phyloP scores from a whole-genome alignment of 2,329 filamentous ascomycete genomes.

The Penicillium hordei region DNA sequence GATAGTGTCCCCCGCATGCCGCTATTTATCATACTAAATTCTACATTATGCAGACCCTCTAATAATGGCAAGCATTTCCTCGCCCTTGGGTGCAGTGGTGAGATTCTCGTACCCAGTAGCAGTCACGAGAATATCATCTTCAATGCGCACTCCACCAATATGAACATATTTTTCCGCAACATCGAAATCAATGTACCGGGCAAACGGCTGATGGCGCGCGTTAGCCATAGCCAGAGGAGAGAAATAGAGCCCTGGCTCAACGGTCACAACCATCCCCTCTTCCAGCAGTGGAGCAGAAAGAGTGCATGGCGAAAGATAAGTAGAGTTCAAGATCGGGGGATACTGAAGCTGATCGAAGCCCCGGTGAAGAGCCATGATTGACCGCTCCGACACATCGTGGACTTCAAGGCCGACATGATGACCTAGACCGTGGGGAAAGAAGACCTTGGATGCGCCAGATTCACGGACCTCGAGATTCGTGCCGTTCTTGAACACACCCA shows the following conservation, averaged over 20 bases:
- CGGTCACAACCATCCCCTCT: constrained; percentile 57
- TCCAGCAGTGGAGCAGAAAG: constrained; percentile 43
- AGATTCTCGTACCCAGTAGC: constrained; percentile 68
- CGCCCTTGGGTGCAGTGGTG: constrained; percentile 69
- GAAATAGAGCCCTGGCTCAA: constrained; percentile 55
- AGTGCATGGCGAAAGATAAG: constrained; percentile 32
- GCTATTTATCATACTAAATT: not conserved
- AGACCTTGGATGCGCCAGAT: constrained; percentile 40
- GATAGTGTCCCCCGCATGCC: not conserved
- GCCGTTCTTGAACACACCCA: constrained; percentile 71
- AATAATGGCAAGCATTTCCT: constrained; percentile 49
- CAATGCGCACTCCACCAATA: constrained; percentile 47
- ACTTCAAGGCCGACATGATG: constrained; percentile 54
- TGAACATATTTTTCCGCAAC: constrained; percentile 41
- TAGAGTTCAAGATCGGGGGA: not conserved
- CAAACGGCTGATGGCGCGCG: constrained; percentile 31
- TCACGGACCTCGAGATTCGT: constrained; percentile 52
- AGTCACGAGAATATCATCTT: constrained; percentile 68
- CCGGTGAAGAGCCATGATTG: constrained; percentile 31
- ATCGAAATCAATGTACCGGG: constrained; percentile 42
- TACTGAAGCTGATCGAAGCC: not conserved
- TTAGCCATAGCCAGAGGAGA: constrained; percentile 40
- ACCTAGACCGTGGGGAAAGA: constrained; percentile 55
- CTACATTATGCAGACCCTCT: constrained; percentile 18
- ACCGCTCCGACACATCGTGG: constrained; percentile 43